A percentile compares a stretch with the other conserved stretches of the same genome.
Conservation (phyloP, 257 asterid genomes). For the Primulina eburnea region DNA sequence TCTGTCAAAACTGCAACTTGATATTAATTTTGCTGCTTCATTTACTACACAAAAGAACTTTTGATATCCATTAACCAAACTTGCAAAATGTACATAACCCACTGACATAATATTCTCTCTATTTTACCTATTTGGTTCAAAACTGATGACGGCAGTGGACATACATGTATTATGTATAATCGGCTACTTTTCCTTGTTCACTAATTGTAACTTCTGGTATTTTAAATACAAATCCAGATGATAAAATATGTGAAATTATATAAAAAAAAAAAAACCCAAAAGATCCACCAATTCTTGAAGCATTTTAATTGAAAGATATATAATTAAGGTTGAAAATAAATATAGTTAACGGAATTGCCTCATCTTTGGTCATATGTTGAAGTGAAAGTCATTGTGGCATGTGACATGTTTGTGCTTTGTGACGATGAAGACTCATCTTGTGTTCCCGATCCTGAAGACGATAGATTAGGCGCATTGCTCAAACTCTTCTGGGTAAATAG, state of each 20-base stretch:
- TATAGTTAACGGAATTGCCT: neutral
- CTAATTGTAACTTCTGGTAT: neutral
- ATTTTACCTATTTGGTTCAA: neutral
- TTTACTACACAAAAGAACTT: neutral
- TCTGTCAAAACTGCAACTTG: no score
- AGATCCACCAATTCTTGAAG: no score
- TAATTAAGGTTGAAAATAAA: neutral
- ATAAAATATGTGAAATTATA: no score
- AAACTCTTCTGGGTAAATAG: slow-evolving; percentile 31
- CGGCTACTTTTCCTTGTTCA: neutral
- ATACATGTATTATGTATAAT: neutral
- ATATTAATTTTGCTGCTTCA: neutral
- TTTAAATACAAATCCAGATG: no score
- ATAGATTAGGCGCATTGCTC: slow-evolving; percentile 18
- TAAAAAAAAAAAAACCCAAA: no score
- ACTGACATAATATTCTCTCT: neutral
- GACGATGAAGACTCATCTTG: slow-evolving; percentile 40
- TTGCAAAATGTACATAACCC: no score
- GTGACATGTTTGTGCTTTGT: slow-evolving; percentile 33
- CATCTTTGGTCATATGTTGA: slow-evolving; percentile 54
- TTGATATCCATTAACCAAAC: neutral
- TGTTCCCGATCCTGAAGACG: slow-evolving; percentile 31
- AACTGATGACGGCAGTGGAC: neutral
- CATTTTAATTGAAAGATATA: no score
- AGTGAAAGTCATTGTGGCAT: slow-evolving; percentile 58